These are phyloP conservation scores for Leishmania lainsoni DNA, from an alignment of 208 protist genomes.

Conservation along the genomic window DNA sequence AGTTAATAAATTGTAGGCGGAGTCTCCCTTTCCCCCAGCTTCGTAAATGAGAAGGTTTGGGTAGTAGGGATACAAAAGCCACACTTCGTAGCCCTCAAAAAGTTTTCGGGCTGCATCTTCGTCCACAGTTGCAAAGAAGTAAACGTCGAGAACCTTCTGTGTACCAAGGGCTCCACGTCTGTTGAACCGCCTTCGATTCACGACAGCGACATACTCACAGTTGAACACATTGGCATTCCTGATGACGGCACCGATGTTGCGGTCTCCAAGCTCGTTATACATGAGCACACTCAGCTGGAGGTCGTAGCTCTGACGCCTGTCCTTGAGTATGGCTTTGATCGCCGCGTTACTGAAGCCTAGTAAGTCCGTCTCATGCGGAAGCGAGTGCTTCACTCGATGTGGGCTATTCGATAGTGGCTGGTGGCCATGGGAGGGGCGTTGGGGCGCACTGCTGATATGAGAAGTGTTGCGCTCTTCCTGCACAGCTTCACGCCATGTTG, in stretches of 20 bases:
- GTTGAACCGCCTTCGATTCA: constrained; percentile 75
- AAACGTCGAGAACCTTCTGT: constrained; percentile 51
- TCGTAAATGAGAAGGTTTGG: constrained; percentile 59
- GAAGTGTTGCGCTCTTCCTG: neutral
- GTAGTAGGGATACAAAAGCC: constrained; percentile 82
- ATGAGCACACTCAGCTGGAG: constrained; percentile 71
- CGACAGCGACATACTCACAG: constrained; percentile 61
- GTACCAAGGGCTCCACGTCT: constrained; percentile 75
- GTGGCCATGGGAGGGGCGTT: constrained; percentile 30
- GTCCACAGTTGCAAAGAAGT: constrained; percentile 24
- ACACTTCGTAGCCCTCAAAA: constrained; percentile 54
- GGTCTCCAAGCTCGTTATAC: constrained; percentile 80
- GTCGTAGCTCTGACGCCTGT: constrained; percentile 36
- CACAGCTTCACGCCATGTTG: constrained; percentile 3
- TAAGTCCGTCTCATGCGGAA: constrained; percentile 68
- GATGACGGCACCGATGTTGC: constrained; percentile 85
- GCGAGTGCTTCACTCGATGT: neutral
- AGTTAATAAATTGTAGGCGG: constrained; percentile 1
- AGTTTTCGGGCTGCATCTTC: constrained; percentile 17
- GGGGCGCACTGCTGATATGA: neutral
- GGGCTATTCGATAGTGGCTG: constrained; percentile 61
- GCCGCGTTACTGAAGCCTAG: constrained; percentile 43
- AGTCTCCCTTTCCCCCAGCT: neutral
- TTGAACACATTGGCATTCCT: constrained; percentile 87
- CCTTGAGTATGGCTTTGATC: constrained; percentile 38